These are phyloP conservation scores for Ganoderma multipileum DNA, from an alignment of 1,284 basidiomycete species.

Conservation along the genomic window DNA sequence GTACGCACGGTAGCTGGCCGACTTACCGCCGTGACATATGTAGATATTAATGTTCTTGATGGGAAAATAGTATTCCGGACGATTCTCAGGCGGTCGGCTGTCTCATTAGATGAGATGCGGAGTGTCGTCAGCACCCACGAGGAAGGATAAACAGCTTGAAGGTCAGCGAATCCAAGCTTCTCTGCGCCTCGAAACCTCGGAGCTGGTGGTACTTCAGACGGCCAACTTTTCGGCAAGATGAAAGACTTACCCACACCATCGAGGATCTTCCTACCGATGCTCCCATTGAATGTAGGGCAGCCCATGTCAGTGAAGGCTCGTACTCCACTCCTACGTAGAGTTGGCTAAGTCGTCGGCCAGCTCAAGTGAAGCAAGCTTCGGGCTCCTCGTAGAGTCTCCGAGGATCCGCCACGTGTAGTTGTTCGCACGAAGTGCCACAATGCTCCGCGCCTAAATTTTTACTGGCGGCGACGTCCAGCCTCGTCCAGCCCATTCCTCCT, in stretches of 20 bases:
- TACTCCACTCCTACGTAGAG: no score
- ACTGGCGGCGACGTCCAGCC: no score
- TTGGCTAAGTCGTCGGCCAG: background rate
- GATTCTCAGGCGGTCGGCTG: constrained; percentile 4
- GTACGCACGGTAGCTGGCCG: background rate
- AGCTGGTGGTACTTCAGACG: background rate
- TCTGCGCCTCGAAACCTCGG: background rate
- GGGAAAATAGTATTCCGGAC: background rate
- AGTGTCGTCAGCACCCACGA: background rate
- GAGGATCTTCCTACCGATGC: background rate
- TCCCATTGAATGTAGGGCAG: background rate
- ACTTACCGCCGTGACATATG: background rate
- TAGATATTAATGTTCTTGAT: background rate
- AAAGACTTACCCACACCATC: background rate
- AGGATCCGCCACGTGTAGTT: no score
- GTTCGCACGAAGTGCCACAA: no score
- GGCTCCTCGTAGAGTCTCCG: background rate
- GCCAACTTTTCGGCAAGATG: background rate
- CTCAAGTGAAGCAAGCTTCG: background rate
- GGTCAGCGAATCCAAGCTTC: background rate
- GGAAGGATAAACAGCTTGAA: no score
- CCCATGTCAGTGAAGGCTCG: background rate
- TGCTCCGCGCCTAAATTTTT: no score
- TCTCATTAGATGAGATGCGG: background rate
- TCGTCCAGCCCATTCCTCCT: no score